These are phyloP conservation scores for Cymbopogon flexuosus DNA, from an alignment of 202 grass and related monocot genomes.

Conservation along the genomic window DNA sequence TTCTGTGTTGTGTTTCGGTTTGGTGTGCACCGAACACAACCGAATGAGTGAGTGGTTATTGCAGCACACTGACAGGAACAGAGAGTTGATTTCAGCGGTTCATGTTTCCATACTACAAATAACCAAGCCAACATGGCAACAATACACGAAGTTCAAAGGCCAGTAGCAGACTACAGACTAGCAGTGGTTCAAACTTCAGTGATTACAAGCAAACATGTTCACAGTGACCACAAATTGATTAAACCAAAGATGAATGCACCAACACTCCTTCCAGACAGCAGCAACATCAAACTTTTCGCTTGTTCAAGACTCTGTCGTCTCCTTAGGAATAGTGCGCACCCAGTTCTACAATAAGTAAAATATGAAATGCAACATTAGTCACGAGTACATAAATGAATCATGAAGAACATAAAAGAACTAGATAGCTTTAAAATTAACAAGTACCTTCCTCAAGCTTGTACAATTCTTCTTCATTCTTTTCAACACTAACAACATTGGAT, in stretches of 20 bases:
- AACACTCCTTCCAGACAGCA: background rate
- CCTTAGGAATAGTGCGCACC: background rate
- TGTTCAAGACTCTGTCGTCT: background rate
- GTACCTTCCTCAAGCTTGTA: background rate
- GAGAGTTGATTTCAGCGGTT: background rate
- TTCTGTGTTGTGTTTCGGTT: background rate
- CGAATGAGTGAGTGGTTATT: background rate
- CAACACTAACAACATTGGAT: background rate
- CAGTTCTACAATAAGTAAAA: background rate
- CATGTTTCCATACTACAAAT: too few species aligned
- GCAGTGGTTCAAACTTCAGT: background rate
- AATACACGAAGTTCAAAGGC: background rate
- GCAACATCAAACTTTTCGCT: background rate
- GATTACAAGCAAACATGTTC: background rate
- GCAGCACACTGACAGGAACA: background rate
- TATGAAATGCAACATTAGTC: background rate
- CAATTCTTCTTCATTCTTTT: background rate
- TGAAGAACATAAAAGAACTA: background rate
- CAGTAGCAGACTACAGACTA: background rate
- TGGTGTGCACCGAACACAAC: background rate
- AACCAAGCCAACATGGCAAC: too few species aligned
- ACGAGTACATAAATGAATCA: background rate
- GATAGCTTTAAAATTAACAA: background rate
- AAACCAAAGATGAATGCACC: background rate
- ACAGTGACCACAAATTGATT: background rate